phyloP scores from a whole-genome alignment of 1,139 yeast genomes.

The Wickerhamomyces sp. region DNA sequence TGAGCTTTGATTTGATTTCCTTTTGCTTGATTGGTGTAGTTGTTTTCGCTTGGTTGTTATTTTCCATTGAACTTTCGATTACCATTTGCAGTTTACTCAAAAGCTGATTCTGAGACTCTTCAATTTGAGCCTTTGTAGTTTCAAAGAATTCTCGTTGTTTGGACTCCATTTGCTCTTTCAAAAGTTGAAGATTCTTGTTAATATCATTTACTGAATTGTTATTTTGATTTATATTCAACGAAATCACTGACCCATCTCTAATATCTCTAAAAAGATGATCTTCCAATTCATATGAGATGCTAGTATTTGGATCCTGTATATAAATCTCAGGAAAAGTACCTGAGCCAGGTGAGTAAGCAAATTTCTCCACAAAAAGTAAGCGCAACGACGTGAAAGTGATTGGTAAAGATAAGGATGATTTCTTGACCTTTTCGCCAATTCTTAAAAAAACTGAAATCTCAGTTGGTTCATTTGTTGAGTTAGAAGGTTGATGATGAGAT shows the following conservation, averaged over 20 bases:
- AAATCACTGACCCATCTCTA: conserved; percentile 53
- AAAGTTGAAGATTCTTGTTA: conserved; percentile 26
- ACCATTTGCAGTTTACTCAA: conserved; percentile 27
- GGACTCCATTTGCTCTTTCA: conserved; percentile 33
- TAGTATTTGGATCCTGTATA: conserved; percentile 56
- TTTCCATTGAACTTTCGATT: conserved; percentile 15
- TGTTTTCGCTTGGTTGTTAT: neutral
- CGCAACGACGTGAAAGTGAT: conserved; percentile 62
- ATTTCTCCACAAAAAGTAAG: conserved; percentile 77
- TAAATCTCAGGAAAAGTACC: conserved; percentile 78
- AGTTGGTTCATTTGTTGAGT: neutral
- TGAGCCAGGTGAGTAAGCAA: conserved; percentile 76
- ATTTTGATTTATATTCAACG: conserved; percentile 32
- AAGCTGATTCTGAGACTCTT: conserved; percentile 29
- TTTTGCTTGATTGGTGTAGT: neutral
- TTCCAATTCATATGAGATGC: conserved; percentile 76
- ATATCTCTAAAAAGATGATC: conserved; percentile 61
- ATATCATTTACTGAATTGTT: conserved; percentile 12
- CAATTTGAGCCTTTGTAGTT: conserved; percentile 29
- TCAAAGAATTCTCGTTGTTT: conserved; percentile 27
- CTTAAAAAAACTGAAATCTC: conserved; percentile 43
- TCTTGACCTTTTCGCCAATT: conserved; percentile 58
- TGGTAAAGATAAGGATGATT: conserved; percentile 47
- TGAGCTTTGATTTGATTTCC: conserved; percentile 1
- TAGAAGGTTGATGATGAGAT: neutral